phyloP scores from a whole-genome alignment of 2,329 filamentous ascomycete species.

The Diaporthe vexans region DNA sequence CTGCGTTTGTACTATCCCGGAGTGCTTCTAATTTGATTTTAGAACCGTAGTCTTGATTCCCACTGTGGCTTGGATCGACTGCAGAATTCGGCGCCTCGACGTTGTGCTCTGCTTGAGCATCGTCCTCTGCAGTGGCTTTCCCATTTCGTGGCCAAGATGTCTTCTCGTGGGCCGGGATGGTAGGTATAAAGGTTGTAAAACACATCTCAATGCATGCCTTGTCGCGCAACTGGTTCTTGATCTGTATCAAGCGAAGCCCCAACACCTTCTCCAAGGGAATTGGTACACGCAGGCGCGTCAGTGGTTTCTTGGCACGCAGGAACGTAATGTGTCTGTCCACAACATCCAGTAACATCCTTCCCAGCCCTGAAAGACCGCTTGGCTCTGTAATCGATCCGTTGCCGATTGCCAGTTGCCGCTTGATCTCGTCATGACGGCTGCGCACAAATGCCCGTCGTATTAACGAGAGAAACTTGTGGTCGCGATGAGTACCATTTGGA shows the following conservation, averaged over 20 bases:
- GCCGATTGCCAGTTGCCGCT: background rate
- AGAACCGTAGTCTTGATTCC: too few species aligned
- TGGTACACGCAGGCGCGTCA: background rate
- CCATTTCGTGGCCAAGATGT: background rate
- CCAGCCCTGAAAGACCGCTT: background rate
- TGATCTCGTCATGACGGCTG: background rate
- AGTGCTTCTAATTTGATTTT: too few species aligned
- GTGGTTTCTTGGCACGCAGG: background rate
- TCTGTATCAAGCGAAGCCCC: background rate
- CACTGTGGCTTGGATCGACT: background rate
- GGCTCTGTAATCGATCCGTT: background rate
- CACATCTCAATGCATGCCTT: background rate
- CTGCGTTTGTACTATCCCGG: background rate
- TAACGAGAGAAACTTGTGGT: background rate
- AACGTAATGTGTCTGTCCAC: slow-evolving; percentile 16
- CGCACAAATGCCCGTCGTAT: background rate
- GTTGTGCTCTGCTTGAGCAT: background rate
- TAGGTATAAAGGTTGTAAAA: background rate
- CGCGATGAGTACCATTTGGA: background rate
- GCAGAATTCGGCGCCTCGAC: background rate
- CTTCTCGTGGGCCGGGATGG: background rate
- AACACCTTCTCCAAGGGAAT: background rate
- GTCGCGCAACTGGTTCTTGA: background rate
- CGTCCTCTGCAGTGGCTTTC: background rate
- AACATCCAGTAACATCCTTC: background rate